These are phyloP conservation scores for Dimargaris xerosporica DNA, from an alignment of 192 early-diverging fungal species.

Conservation along the genomic window DNA sequence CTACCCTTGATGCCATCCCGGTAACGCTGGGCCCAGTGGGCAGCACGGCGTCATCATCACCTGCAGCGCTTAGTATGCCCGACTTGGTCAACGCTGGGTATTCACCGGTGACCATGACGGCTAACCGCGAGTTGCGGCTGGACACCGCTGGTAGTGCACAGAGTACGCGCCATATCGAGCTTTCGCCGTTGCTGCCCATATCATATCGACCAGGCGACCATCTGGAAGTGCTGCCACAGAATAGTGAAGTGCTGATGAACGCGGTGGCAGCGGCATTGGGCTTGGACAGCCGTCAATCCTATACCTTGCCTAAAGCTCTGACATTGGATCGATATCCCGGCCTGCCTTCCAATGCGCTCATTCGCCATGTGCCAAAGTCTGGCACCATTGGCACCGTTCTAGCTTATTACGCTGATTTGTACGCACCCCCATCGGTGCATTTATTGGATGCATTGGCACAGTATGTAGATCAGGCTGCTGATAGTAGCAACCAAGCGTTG, in stretches of 20 bases:
- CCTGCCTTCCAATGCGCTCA: neutral
- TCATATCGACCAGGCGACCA: slow-evolving; percentile 12
- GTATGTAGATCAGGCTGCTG: neutral
- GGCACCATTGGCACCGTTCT: neutral
- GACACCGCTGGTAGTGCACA: neutral
- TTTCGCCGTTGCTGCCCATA: neutral
- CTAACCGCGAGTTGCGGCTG: slow-evolving; percentile 1
- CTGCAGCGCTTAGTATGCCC: neutral
- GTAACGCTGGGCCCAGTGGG: neutral
- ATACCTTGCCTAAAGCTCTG: neutral
- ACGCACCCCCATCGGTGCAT: neutral
- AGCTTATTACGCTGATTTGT: neutral
- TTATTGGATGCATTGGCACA: neutral
- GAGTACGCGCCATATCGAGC: slow-evolving; percentile 3
- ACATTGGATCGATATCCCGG: neutral
- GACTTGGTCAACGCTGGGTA: neutral
- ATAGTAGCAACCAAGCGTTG: neutral
- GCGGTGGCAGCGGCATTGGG: slow-evolving; percentile 7
- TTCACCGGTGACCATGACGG: neutral
- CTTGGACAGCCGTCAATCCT: neutral
- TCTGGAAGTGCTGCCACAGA: slow-evolving; percentile 11
- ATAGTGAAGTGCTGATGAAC: neutral
- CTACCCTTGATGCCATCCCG: neutral
- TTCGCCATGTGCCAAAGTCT: neutral
- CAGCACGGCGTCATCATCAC: neutral